These are phyloP conservation scores for Colletotrichum eremochloae DNA, from an alignment of 2,329 filamentous ascomycete species.

Conservation along the genomic window DNA sequence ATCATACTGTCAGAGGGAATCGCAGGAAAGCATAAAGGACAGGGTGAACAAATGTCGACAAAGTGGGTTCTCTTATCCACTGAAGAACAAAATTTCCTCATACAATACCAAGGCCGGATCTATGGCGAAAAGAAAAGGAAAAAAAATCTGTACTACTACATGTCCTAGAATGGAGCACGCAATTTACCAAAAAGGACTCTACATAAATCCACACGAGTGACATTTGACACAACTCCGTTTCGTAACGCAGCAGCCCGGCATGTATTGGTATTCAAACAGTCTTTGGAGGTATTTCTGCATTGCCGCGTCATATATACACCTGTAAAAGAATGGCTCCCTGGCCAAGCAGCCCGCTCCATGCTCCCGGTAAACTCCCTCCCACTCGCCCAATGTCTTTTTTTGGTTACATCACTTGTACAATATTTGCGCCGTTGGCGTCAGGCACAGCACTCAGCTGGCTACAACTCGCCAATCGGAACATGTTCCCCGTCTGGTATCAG, in stretches of 20 bases:
- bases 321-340: slow-evolving; percentile 36
- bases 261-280: neutral
- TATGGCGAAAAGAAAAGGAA: neutral
- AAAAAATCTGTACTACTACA: slow-evolving; percentile 6
- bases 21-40: neutral
- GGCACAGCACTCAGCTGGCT: slow-evolving; percentile 6
- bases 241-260: neutral
- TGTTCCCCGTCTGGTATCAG: slow-evolving; percentile 1
- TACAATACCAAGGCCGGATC: neutral
- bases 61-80: neutral
- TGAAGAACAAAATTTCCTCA: neutral
- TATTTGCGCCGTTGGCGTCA: slow-evolving; percentile 5
- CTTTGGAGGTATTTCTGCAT: slow-evolving; percentile 40
- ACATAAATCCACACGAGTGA: neutral
- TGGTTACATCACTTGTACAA: slow-evolving; percentile 39
- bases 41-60: neutral
- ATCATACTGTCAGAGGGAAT: slow-evolving; percentile 15
- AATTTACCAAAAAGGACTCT: neutral
- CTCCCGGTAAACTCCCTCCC: slow-evolving; percentile 34
- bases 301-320: slow-evolving; percentile 42
- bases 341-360: slow-evolving; percentile 38
- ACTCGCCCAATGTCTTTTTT: slow-evolving; percentile 33
- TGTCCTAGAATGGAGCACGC: neutral
- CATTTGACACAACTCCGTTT: neutral
- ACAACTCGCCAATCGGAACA: neutral